phyloP scores from a whole-genome alignment of 208 protist genomes.

The Leishmania amazonensis region DNA sequence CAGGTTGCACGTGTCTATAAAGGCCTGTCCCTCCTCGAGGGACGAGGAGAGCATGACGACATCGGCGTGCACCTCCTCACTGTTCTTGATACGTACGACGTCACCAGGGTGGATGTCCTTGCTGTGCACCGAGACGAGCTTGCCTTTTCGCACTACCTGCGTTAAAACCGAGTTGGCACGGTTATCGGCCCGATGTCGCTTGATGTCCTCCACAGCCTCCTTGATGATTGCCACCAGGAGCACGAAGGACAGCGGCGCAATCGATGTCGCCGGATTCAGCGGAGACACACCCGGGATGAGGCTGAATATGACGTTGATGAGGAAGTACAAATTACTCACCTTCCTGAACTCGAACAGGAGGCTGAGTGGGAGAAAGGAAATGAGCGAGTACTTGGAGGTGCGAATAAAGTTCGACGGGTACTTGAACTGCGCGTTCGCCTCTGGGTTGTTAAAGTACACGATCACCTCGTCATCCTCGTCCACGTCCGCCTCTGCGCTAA shows the following conservation, averaged over 20 bases:
- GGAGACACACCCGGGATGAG: conserved; percentile 93
- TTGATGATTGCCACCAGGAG: conserved; percentile 89
- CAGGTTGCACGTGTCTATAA: conserved; percentile 93
- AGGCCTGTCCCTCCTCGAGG: conserved; percentile 76
- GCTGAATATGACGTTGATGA: conserved; percentile 92
- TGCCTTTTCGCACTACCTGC: conserved; percentile 56
- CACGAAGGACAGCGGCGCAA: conserved; percentile 92
- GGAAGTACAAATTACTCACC: conserved; percentile 96
- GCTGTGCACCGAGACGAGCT: conserved; percentile 52
- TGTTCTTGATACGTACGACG: conserved; percentile 71
- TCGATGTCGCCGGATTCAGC: conserved; percentile 87
- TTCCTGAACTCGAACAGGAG: conserved; percentile 93
- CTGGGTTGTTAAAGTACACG: conserved; percentile 82
- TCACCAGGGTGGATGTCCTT: conserved; percentile 80
- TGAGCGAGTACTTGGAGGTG: conserved; percentile 94
- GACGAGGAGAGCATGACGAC: conserved; percentile 83
- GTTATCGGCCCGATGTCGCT: conserved; percentile 78
- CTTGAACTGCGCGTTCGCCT: conserved; percentile 55
- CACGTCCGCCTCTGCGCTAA: conserved; percentile 22
- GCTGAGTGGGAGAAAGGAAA: conserved; percentile 93
- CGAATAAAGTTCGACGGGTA: conserved; percentile 90
- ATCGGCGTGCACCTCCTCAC: conserved; percentile 89
- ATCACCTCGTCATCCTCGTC: conserved; percentile 65
- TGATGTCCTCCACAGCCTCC: conserved; percentile 91
- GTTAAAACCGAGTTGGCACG: conserved; percentile 71